Conservation (phyloP, 176 grass and related monocot species). For the Oryza coarctata region DNA sequence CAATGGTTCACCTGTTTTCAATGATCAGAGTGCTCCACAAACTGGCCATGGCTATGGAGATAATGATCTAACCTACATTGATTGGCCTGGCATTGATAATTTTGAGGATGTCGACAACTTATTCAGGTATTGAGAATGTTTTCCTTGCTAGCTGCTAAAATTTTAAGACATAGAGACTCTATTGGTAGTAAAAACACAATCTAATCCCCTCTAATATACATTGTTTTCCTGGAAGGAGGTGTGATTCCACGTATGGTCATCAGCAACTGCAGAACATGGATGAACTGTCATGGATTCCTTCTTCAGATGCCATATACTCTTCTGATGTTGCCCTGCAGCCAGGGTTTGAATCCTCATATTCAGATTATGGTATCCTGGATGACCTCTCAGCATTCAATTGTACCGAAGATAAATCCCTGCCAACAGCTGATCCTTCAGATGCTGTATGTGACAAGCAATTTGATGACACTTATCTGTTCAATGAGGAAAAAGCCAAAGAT, state of each 20-base stretch:
- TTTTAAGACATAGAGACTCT: neutral
- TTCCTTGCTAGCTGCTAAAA: neutral
- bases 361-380: conserved; percentile 58
- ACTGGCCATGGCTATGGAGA: conserved; percentile 51
- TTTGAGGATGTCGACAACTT: conserved; percentile 85
- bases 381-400: conserved; percentile 45
- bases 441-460: conserved; percentile 41
- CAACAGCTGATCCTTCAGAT: conserved; percentile 29
- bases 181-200: neutral
- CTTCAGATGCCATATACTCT: conserved; percentile 67
- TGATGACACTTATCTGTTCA: conserved; percentile 36
- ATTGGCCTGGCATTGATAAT: conserved; percentile 90
- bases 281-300: conserved; percentile 76
- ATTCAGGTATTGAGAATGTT: conserved; percentile 71
- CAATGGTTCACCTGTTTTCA: conserved; percentile 46
- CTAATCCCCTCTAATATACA: conserved; percentile 16
- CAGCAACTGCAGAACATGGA: conserved; percentile 51
- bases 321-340: conserved; percentile 53
- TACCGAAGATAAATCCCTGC: conserved; percentile 43
- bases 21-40: conserved; percentile 34
- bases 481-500: conserved; percentile 42
- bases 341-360: conserved; percentile 50
- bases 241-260: conserved; percentile 72
- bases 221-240: conserved; percentile 44
- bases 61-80: conserved; percentile 77